Conservation (phyloP, 1,284 basidiomycete species). For the Lentinula novae-zelandiae region DNA sequence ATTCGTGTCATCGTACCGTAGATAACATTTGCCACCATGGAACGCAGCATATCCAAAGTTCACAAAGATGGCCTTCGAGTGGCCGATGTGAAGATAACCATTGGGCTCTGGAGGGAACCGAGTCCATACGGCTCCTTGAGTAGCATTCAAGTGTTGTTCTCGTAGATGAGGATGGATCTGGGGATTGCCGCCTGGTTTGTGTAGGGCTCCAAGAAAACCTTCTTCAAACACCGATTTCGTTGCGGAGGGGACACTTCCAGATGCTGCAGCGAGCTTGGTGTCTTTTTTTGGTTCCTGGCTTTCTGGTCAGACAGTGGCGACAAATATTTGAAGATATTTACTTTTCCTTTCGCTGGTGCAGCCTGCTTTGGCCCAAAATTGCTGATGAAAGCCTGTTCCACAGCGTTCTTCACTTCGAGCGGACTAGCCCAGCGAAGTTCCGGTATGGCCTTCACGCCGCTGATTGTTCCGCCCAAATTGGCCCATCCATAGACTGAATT, state of each 20-base stretch:
- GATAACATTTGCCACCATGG: constrained; percentile 87
- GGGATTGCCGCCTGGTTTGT: constrained; percentile 93
- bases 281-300: constrained; percentile 56
- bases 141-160: constrained; percentile 79
- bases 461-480: constrained; percentile 67
- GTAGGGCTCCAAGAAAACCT: constrained; percentile 91
- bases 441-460: constrained; percentile 65
- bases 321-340: constrained; percentile 21
- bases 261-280: constrained; percentile 27
- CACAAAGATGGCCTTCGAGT: constrained; percentile 98
- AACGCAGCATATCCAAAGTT: constrained; percentile 97
- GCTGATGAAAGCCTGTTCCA: constrained; percentile 75
- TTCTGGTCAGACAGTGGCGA: not conserved
- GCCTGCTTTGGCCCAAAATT: constrained; percentile 79
- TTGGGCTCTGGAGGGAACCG: constrained; percentile 99
- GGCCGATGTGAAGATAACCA: constrained; percentile 94
- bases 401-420: constrained; percentile 84
- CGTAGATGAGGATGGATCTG: constrained; percentile 81
- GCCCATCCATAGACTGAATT: constrained; percentile 68
- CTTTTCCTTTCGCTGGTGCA: constrained; percentile 71
- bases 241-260: constrained; percentile 32
- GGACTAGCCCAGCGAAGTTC: constrained; percentile 88
- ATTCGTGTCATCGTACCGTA: constrained; percentile 98
- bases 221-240: constrained; percentile 85
- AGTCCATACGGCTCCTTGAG: constrained; percentile 86